Conservation (phyloP, 345 rosid species). For the Brassica cretica region DNA sequence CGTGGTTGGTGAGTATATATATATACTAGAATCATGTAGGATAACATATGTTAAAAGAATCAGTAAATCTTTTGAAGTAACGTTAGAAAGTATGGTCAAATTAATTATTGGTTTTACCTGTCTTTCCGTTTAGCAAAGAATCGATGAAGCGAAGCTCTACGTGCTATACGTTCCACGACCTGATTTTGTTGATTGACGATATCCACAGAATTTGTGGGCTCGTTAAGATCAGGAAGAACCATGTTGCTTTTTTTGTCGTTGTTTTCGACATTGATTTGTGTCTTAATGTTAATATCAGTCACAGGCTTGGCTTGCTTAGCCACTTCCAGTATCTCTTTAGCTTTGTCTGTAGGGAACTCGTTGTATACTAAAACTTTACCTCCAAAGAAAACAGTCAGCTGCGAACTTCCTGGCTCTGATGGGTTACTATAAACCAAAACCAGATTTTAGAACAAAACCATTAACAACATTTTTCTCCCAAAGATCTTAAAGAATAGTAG, state of each 20-base stretch:
- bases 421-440: slow-evolving; percentile 19
- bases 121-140: slow-evolving; percentile 78
- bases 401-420: slow-evolving; percentile 38
- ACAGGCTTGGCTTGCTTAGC: slow-evolving; percentile 40
- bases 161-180: slow-evolving; percentile 43
- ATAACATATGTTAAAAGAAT: neutral
- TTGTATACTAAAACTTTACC: slow-evolving; percentile 55
- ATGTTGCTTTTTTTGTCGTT: slow-evolving; percentile 17
- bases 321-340: slow-evolving; percentile 50
- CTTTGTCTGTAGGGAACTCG: slow-evolving; percentile 61
- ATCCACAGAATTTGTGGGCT: slow-evolving; percentile 29
- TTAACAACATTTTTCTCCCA: neutral
- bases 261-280: neutral
- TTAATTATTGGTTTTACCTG: slow-evolving; percentile 43
- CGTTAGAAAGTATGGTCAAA: neutral
- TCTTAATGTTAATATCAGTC: neutral
- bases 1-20: neutral
- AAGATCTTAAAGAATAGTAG: neutral
- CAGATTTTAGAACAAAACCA: neutral
- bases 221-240: slow-evolving; percentile 47
- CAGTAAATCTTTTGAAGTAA: neutral
- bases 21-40: neutral
- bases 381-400: slow-evolving; percentile 63
- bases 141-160: slow-evolving; percentile 67
- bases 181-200: slow-evolving; percentile 24